These are phyloP conservation scores for Epichloe elymi DNA, from an alignment of 2,329 filamentous ascomycete species.

Conservation along the genomic window DNA sequence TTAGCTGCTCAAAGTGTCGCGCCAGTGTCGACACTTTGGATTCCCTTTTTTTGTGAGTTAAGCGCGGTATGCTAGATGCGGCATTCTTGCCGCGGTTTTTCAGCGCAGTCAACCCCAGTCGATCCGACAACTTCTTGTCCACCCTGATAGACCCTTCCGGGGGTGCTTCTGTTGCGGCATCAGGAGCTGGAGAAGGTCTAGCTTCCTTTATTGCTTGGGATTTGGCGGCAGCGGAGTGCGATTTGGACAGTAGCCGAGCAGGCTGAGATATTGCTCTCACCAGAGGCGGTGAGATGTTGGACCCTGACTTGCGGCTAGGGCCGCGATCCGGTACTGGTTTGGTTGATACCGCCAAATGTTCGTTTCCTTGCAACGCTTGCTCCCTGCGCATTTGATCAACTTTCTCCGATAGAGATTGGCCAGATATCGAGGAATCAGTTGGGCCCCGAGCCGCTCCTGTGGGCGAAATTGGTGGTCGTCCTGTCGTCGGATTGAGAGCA, in stretches of 20 bases:
- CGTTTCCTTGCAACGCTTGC: conserved; percentile 20
- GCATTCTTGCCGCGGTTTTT: conserved; percentile 45
- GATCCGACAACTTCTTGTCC: conserved; percentile 69
- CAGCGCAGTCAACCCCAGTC: conserved; percentile 50
- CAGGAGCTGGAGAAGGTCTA: conserved; percentile 14
- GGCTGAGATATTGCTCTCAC: conserved; percentile 41
- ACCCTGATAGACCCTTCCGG: conserved; percentile 30
- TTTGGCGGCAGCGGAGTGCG: conserved; percentile 32
- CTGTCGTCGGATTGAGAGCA: background rate
- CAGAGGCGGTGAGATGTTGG: conserved; percentile 37
- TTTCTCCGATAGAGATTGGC: conserved; percentile 28
- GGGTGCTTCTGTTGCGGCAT: conserved; percentile 12
- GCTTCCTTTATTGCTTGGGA: conserved; percentile 23
- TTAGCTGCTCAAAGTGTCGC: conserved; percentile 92
- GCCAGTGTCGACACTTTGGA: conserved; percentile 83
- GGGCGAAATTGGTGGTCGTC: conserved; percentile 13
- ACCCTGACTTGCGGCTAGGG: conserved; percentile 31
- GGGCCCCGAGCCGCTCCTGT: conserved; percentile 8
- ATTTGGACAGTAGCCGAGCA: conserved; percentile 30
- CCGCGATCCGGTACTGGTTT: conserved; percentile 20
- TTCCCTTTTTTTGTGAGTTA: conserved; percentile 61
- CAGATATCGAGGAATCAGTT: conserved; percentile 8
- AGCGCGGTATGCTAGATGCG: conserved; percentile 77
- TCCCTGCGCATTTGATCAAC: conserved; percentile 40
- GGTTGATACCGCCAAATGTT: conserved; percentile 13